Evolutionary conservation across 208 protist species (phyloP), one percentile per base, ranked within the genome.

Genomic region (Crithidia brevicula): DNA sequence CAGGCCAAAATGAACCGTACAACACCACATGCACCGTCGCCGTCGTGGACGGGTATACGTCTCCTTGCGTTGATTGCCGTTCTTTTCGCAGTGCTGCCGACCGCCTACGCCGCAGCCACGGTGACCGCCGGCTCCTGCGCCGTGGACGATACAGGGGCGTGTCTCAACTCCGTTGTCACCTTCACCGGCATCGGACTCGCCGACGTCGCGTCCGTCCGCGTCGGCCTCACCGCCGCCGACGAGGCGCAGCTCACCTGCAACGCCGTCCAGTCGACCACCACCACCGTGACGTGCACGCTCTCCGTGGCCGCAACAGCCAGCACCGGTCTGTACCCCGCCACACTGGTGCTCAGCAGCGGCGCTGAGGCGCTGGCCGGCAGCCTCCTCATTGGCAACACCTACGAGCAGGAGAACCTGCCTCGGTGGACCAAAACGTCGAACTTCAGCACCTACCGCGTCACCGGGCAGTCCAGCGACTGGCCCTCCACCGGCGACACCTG

Each of bases 401-500:
- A 11, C 27, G 59, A 64, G 20, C 11, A n/a, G 5, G 25, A 0
- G 15, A 11, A 36, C 4, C 10, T 65, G 15, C 4, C 54, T 7
- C 23, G 20, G 11, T 82, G 60, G 58, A 53, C 52, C 27, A 53
- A 18, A 31, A 66, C 40, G 8, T 50, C 63, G 16, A 0, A 15
- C 3, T 52, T 50, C 40, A 36, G 16, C 49, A 30, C 42, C 33
- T 60, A 49, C 57, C 18, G 45, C 18, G 72, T 83, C 20, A 65
- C 47, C 4, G 67, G 63, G 1, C 49, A 71, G 33, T 83, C 77
- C 27, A 64, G 43, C 38, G 27, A 42, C 51, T 74, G 47, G 66
- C 59, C 61, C 63, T 52, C 62, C 51, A 76, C 67, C 30, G 77
- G 77, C 50, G 69, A 70, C 18, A 22, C 33, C 9, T 79, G 72